Base-by-base conservation (phyloP, 2,329 filamentous ascomycete species). In the Fusarium sp. region DNA sequence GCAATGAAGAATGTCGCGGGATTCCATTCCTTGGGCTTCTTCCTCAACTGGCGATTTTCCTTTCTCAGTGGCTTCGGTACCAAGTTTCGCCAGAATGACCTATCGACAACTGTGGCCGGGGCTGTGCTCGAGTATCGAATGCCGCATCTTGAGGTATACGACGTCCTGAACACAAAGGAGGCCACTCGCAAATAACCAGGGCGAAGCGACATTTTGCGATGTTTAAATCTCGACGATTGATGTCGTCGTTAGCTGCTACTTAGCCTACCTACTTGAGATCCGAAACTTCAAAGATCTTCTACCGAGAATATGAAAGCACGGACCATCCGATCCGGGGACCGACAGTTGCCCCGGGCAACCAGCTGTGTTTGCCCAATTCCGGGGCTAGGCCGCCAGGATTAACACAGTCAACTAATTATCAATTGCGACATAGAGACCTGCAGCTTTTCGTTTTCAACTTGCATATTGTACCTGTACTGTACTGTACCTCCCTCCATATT, bases 1-100 rank as follows among this genome's bases (percentile, higher is more conserved):
- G 91, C 86, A 75, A 96, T 94, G 81, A 92, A 96, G 79, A 94
- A 96, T 0, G 92, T 95, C 26, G 93, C 93, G 6, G 94, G 93
- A 76, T 96, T 96, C 91, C 92, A 94, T 75, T 90, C 89, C 79
- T 89, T 92, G 22, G 87, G 84, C 73, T 87, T 89, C 30, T 81
- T 82, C 77, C 84, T 77, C 22, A 76, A 79, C 70, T 78, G 78
- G 61, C 77, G 81, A 59, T 82, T 85, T 75, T 84, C 80, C 55
- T 80, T 82, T 70, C 90, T 89, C 51, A 91, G 78, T n/a, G 89
- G 88, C 76, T 92, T 93, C 5, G 93, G 93, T 55, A 95, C 83
- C 69, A 95, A 83, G 15, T 88, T 89, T 75, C 87, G 89, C 93
- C 93, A 95, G 81, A 94, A 91, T 15, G 89, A 89, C 11, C 85